A percentile compares a stretch with the other conserved stretches of the same genome.
Evolutionary conservation across 306 rosid genomes (phyloP).

Genomic region (Quercus variabilis): DNA sequence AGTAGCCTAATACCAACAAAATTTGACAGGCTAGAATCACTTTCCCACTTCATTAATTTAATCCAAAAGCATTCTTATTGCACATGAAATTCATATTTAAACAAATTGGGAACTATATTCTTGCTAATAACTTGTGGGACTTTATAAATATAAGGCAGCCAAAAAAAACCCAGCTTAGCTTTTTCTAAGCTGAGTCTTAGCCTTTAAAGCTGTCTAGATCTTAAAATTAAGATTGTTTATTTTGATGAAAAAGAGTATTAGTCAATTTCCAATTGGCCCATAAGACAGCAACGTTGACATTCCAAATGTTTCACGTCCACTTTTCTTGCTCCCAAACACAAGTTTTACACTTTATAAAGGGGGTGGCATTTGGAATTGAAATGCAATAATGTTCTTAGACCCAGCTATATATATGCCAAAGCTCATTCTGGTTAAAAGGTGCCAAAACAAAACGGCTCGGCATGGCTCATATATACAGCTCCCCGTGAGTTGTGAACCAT

Average conservation of each 20-base stretch:
- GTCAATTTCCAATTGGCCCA: too few relatives aligned
- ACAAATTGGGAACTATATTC: background rate
- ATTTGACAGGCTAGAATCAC: constrained; percentile 37
- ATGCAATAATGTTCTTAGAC: background rate
- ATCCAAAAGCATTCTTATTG: constrained; percentile 22
- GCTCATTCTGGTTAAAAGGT: background rate
- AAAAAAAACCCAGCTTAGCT: background rate
- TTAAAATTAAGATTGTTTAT: too few relatives aligned
- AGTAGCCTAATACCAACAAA: constrained; percentile 40
- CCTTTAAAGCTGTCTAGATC: too few relatives aligned
- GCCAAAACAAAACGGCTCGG: background rate
- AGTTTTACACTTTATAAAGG: background rate
- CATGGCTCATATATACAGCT: background rate
- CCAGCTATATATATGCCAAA: background rate
- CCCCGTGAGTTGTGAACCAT: constrained; percentile 18
- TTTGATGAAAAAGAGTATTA: too few relatives aligned
- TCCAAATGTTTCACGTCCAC: too few relatives aligned
- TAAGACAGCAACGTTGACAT: too few relatives aligned
- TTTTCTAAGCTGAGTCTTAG: background rate
- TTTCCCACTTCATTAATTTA: constrained; percentile 21
- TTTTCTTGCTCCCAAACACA: background rate
- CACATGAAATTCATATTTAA: background rate
- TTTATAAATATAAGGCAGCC: background rate
- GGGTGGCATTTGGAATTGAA: background rate
- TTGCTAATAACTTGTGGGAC: background rate